These are phyloP conservation scores for Lepidium aucheri DNA, from an alignment of 345 rosid species.

Conservation along the genomic window DNA sequence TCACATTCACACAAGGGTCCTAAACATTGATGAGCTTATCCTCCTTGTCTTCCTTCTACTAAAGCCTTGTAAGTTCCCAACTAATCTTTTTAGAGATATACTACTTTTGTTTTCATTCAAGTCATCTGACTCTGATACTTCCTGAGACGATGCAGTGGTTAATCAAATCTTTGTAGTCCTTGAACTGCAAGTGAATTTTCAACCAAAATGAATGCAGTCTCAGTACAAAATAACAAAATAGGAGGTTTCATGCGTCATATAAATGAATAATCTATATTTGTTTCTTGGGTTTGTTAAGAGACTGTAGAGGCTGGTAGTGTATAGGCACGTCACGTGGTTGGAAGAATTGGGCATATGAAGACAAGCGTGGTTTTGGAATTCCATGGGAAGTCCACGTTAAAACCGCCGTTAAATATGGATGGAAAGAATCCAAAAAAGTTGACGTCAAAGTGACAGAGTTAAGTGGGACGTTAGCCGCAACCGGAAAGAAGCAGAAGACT, in stretches of 20 bases:
- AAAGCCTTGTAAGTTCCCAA: constrained; percentile 16
- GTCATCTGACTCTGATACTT: neutral
- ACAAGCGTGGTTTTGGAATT: constrained; percentile 8
- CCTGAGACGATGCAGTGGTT: neutral
- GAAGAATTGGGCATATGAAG: neutral
- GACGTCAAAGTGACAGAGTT: constrained; percentile 20
- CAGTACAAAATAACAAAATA: neutral
- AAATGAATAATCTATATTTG: neutral
- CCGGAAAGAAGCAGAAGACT: constrained; percentile 23
- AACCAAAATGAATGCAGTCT: too few relatives aligned
- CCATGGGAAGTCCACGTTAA: constrained; percentile 15
- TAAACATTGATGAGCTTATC: constrained; percentile 19
- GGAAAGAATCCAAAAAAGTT: constrained; percentile 15
- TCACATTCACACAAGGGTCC: constrained; percentile 22
- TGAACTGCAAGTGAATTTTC: too few relatives aligned
- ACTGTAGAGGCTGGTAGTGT: neutral
- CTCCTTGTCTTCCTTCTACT: constrained; percentile 13
- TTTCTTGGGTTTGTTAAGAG: neutral
- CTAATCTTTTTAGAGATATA: neutral
- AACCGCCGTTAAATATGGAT: constrained; percentile 15
- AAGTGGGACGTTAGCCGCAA: constrained; percentile 27
- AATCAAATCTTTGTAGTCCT: neutral
- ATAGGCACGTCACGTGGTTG: constrained; percentile 18
- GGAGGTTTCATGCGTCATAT: neutral
- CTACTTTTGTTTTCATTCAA: neutral